phyloP scores from a whole-genome alignment of 805 yeast genomes.

The Yarrowia phangngaensis region DNA sequence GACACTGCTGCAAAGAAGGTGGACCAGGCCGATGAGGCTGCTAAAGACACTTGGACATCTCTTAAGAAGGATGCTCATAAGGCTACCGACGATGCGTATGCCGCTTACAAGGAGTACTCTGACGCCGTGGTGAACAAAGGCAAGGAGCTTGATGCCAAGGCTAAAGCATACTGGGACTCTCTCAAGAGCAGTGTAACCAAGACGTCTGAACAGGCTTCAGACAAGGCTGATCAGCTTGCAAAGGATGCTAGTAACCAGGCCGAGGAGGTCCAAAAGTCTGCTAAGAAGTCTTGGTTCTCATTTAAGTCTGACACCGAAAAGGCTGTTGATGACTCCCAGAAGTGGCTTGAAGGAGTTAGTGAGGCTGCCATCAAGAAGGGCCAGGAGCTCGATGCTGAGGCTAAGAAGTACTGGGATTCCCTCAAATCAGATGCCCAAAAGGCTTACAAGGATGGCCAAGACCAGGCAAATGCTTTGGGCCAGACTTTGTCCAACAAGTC shows the following conservation, averaged over 20 bases:
- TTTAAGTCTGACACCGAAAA: slow-evolving; percentile 27
- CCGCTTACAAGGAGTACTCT: slow-evolving; percentile 13
- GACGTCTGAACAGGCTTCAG: slow-evolving; percentile 20
- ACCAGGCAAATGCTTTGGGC: slow-evolving; percentile 10
- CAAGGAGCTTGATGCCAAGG: slow-evolving; percentile 23
- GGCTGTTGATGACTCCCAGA: slow-evolving; percentile 28
- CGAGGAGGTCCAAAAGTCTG: slow-evolving; percentile 20
- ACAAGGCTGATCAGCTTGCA: slow-evolving; percentile 5
- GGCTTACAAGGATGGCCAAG: slow-evolving; percentile 5
- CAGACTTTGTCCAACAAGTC: slow-evolving; percentile 15
- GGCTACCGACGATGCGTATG: slow-evolving; percentile 16
- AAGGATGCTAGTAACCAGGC: slow-evolving; percentile 18
- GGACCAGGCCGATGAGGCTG: slow-evolving; percentile 3
- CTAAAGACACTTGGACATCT: slow-evolving; percentile 1
- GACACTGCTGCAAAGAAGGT: slow-evolving; percentile 26
- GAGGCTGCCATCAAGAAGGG: slow-evolving; percentile 19
- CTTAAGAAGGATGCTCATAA: slow-evolving; percentile 6
- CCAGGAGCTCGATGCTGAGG: slow-evolving; percentile 18
- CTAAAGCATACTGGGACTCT: slow-evolving; percentile 25
- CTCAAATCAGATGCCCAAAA: slow-evolving; percentile 6
- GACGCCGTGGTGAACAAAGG: slow-evolving; percentile 22
- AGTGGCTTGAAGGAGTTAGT: neutral
- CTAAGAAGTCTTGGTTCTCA: slow-evolving; percentile 23
- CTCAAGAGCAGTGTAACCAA: slow-evolving; percentile 17
- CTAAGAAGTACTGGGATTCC: slow-evolving; percentile 22